Conservation (phyloP, 2,329 filamentous ascomycete species). For the Alternaria infectoria region DNA sequence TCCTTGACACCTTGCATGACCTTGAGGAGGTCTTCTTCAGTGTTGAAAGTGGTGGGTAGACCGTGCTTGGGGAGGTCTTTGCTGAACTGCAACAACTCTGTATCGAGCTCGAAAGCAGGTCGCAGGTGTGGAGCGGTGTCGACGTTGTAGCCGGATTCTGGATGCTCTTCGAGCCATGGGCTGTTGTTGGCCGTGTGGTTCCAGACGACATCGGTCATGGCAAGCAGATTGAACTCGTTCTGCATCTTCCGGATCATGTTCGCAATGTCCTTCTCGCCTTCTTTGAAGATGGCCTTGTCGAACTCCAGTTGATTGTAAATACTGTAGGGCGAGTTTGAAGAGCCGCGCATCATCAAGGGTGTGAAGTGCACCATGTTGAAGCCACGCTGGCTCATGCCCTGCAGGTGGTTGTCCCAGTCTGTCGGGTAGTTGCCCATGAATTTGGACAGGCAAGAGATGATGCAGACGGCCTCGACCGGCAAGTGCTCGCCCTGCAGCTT, state of each 20-base stretch:
- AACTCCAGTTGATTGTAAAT: conserved; percentile 90
- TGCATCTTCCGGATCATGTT: conserved; percentile 82
- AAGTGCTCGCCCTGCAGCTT: conserved; percentile 74
- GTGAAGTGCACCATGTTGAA: conserved; percentile 99
- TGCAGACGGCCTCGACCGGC: conserved; percentile 83
- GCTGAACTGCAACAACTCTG: conserved; percentile 70
- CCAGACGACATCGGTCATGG: conserved; percentile 94
- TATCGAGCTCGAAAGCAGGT: conserved; percentile 76
- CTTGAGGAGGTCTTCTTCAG: conserved; percentile 72
- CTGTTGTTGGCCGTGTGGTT: conserved; percentile 98
- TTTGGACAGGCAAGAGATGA: conserved; percentile 95
- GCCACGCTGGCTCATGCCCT: conserved; percentile 84
- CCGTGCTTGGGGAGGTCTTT: conserved; percentile 69
- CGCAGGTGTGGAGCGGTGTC: conserved; percentile 80
- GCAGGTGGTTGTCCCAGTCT: conserved; percentile 89
- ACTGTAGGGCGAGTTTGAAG: conserved; percentile 96
- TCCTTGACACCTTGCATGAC: conserved; percentile 87
- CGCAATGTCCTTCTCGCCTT: conserved; percentile 81
- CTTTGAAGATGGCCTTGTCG: conserved; percentile 81
- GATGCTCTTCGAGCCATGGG: conserved; percentile 91
- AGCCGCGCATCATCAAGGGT: conserved; percentile 84
- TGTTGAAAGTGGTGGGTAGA: conserved; percentile 76
- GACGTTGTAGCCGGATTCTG: conserved; percentile 94
- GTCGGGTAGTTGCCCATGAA: conserved; percentile 93
- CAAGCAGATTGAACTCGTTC: conserved; percentile 80